These are phyloP conservation scores for Fallopia convolvulus DNA, from an alignment of 148 eudicot genomes.

Conservation along the genomic window DNA sequence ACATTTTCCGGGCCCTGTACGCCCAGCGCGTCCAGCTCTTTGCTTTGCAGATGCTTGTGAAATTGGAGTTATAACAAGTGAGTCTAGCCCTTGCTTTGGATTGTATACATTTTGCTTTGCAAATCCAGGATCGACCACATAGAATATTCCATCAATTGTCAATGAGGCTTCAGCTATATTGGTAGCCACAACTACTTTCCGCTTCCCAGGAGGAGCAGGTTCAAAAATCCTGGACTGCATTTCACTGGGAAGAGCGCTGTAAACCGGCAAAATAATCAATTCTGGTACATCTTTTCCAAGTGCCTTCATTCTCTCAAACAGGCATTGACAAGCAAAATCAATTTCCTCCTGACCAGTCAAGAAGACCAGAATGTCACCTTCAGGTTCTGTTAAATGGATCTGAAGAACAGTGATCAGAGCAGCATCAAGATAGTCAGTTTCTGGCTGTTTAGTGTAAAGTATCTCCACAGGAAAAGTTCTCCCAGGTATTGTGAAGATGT, in stretches of 20 bases:
- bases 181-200: conserved; percentile 94
- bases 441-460: conserved; percentile 78
- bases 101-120: conserved; percentile 89
- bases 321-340: conserved; percentile 84
- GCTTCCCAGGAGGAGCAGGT: conserved; percentile 89
- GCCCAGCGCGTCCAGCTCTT: conserved; percentile 87
- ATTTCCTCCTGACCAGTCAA: conserved; percentile 96
- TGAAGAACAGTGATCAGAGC: conserved; percentile 77
- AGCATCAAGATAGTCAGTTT: conserved; percentile 78
- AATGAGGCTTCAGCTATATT: conserved; percentile 97
- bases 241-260: conserved; percentile 95
- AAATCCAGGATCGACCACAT: conserved; percentile 84
- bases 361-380: conserved; percentile 82
- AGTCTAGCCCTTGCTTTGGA: conserved; percentile 74
- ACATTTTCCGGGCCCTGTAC: conserved; percentile 96
- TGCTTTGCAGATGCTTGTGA: conserved; percentile 91
- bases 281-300: conserved; percentile 84
- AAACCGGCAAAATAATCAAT: conserved; percentile 79
- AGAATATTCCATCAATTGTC: conserved; percentile 89
- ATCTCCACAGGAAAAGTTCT: conserved; percentile 82
- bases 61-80: conserved; percentile 70
- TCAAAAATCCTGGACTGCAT: conserved; percentile 94
- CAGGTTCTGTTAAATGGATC: conserved; percentile 88
- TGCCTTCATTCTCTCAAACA: conserved; percentile 84
- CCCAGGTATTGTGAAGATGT: conserved; percentile 84